A percentile compares a stretch with the other conserved stretches of the same genome.
Evolutionary conservation across 2,329 filamentous ascomycete species (phyloP).

Genomic region (Scopulariopsis brevicaulis): DNA sequence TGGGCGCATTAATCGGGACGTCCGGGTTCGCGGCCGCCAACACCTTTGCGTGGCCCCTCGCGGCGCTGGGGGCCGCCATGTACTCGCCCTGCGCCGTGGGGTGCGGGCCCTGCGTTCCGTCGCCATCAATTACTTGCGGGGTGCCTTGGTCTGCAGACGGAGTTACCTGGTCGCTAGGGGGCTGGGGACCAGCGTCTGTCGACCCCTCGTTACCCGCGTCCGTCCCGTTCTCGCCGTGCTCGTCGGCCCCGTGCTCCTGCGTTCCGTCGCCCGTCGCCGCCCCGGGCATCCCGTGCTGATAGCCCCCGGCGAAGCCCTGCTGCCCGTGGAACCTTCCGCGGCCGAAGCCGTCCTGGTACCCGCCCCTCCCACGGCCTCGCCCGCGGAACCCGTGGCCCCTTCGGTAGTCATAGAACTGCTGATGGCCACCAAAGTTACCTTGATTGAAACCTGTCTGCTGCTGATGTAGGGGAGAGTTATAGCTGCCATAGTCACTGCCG

Average conservation of each 20-base stretch:
- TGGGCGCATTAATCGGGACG: slow-evolving; percentile 64
- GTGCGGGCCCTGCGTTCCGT: background rate
- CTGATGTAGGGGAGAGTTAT: slow-evolving; percentile 51
- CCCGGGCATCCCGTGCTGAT: slow-evolving; percentile 6
- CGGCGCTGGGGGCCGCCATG: slow-evolving; percentile 5
- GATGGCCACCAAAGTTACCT: slow-evolving; percentile 66
- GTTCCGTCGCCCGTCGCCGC: background rate
- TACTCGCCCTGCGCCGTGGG: slow-evolving; percentile 7
- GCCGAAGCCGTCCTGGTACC: slow-evolving; percentile 35
- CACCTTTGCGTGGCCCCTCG: background rate
- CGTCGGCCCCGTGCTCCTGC: background rate
- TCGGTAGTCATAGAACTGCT: slow-evolving; percentile 66
- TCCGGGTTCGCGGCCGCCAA: slow-evolving; percentile 15
- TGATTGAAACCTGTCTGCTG: slow-evolving; percentile 46
- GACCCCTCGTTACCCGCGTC: background rate
- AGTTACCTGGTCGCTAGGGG: background rate
- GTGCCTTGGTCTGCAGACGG: background rate
- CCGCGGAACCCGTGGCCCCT: slow-evolving; percentile 54
- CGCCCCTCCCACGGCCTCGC: slow-evolving; percentile 55
- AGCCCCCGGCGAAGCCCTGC: slow-evolving; percentile 12
- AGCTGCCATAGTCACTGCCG: slow-evolving; percentile 70
- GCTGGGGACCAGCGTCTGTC: background rate
- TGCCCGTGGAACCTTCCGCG: slow-evolving; percentile 12
- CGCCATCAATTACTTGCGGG: background rate
- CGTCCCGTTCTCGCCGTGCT: background rate